Base-by-base conservation (phyloP, 176 grass and related monocot genomes). In the Microstegium vimineum region DNA sequence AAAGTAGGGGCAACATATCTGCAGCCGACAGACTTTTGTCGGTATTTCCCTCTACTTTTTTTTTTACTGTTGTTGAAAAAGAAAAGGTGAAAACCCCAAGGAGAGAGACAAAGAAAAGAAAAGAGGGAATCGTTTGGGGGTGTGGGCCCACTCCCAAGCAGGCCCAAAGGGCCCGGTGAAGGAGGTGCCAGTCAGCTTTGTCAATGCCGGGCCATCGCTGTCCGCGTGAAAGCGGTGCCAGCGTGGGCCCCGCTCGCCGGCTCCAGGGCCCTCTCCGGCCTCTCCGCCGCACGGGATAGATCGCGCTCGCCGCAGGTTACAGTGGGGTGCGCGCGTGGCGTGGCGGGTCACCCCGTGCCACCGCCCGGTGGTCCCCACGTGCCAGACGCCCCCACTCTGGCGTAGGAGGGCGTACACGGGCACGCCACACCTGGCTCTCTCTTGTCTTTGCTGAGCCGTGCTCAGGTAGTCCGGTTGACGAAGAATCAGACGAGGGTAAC, bases 171-270 rank as follows among this genome's bases (percentile, higher is more conserved):
- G 16, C 11, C 77, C n/a, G 36, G 26, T 2, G 23, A n/a, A n/a
- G n/a, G 12, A 10, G 23, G 5, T 18, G 69, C 86, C 56, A 37
- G 74, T 83, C 57, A 75, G 78, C 78, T 82, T 90, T 87, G 88
- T 86, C 91, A 47, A 65, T 80, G 54, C 62, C 62, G 79, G 91
- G 91, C 73, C 85, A 83, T 61, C 76, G 57, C 63, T 88, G 85
- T 85, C 69, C 65, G 74, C 65, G 37, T 80, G 80, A 87, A 90
- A 90, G 74, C 83, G 69, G 61, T 80, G 57, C 11, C 1, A 31
- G 1, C 0, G 23, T 31, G 76, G 84, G 76, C 33, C 84, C 67
- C 40, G 20, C 52, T 10, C 20, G 52, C 16, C 17, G 18, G 18
- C 6, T 1, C 49, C 49, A 17, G 47, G 47, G 47, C 47, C 52